These are phyloP conservation scores for Phialocephala sp. DNA, from an alignment of 2,329 filamentous ascomycete genomes.

Conservation along the genomic window DNA sequence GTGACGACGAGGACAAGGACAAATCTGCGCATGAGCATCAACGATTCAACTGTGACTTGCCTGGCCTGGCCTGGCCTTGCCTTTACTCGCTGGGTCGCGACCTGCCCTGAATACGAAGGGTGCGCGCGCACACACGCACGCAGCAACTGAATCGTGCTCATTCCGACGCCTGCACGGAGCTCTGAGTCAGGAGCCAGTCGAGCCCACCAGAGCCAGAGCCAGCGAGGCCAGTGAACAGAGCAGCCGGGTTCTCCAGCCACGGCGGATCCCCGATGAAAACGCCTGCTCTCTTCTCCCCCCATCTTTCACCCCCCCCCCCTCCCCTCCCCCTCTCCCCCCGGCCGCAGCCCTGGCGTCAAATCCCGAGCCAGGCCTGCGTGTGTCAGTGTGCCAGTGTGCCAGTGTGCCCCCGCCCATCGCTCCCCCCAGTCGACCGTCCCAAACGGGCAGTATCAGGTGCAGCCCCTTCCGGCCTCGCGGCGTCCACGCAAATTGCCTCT, in stretches of 20 bases:
- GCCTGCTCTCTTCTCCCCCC: neutral
- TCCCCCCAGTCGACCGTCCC: neutral
- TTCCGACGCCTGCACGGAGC: too few relatives aligned
- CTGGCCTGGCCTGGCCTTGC: too few relatives aligned
- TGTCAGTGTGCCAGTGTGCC: neutral
- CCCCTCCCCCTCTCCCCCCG: neutral
- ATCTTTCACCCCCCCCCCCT: constrained; percentile 5
- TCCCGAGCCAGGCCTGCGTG: neutral
- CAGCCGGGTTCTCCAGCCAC: neutral
- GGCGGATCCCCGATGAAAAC: neutral
- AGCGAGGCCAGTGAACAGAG: too few relatives aligned
- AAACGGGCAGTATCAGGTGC: neutral
- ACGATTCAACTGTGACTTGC: too few relatives aligned
- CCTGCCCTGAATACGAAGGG: neutral
- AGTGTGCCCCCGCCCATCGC: too few relatives aligned
- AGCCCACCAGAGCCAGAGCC: too few relatives aligned
- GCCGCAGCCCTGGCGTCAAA: neutral
- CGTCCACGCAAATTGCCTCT: neutral
- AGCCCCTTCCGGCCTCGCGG: neutral
- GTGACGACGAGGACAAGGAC: neutral
- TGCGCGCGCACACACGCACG: neutral
- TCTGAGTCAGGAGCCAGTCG: too few relatives aligned
- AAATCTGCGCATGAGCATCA: neutral
- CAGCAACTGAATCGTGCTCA: neutral
- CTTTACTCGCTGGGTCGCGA: too few relatives aligned